phyloP scores from a whole-genome alignment of 73 alveolate genomes.

The Halteria grandinella region DNA sequence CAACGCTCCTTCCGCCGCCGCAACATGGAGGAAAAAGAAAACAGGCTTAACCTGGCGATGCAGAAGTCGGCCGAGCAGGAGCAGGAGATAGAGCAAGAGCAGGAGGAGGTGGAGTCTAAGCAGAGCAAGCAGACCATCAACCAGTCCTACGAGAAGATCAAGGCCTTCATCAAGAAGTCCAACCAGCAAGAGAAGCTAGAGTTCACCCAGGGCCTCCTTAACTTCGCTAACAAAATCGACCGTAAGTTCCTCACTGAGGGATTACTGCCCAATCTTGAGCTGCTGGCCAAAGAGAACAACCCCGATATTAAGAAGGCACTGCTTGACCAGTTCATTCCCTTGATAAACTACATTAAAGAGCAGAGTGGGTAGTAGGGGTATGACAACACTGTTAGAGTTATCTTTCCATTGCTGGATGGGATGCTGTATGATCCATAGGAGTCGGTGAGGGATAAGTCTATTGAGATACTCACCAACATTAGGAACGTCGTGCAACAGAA shows the following conservation, averaged over 20 bases:
- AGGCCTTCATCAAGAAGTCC: conserved; percentile 56
- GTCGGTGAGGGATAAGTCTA: conserved; percentile 59
- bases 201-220: conserved; percentile 64
- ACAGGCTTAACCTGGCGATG: conserved; percentile 64
- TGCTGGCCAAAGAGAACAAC: conserved; percentile 62
- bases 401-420: conserved; percentile 60
- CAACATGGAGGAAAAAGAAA: conserved; percentile 69
- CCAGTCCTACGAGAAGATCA: conserved; percentile 62
- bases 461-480: conserved; percentile 55
- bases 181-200: conserved; percentile 64
- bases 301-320: conserved; percentile 66
- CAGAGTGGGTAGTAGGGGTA: conserved; percentile 51
- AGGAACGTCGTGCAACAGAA: conserved; percentile 52
- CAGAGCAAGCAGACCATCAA: conserved; percentile 16
- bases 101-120: conserved; percentile 27
- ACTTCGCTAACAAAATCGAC: conserved; percentile 66
- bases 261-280: conserved; percentile 48
- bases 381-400: conserved; percentile 42
- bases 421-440: conserved; percentile 66
- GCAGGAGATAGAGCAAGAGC: conserved; percentile 30
- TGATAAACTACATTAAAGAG: conserved; percentile 47
- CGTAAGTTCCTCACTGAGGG: conserved; percentile 56
- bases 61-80: conserved; percentile 9
- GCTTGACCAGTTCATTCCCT: conserved; percentile 60
- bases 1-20: conserved; percentile 48